phyloP scores from a whole-genome alignment of 2,329 filamentous ascomycete species.

The Plectosphaerella cucumerina region DNA sequence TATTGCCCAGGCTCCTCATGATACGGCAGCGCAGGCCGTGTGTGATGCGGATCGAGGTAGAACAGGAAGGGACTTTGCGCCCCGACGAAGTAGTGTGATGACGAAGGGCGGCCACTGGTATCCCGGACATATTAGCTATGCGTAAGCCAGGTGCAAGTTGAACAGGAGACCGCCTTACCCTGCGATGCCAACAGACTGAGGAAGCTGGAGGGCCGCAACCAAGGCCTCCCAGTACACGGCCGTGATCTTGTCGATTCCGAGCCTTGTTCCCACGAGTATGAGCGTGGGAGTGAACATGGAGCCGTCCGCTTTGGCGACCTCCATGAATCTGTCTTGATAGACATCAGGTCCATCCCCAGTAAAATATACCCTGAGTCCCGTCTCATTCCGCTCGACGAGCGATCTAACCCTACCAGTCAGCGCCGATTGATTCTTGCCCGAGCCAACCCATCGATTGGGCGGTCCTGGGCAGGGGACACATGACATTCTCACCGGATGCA shows the following conservation, averaged over 20 bases:
- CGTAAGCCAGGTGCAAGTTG: neutral
- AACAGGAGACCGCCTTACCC: slow-evolving; percentile 53
- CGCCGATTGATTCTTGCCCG: neutral
- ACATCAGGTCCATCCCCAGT: slow-evolving; percentile 89
- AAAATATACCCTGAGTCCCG: slow-evolving; percentile 74
- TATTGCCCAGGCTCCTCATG: slow-evolving; percentile 54
- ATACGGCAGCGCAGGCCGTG: slow-evolving; percentile 69
- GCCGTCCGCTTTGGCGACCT: slow-evolving; percentile 65
- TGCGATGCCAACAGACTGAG: slow-evolving; percentile 93
- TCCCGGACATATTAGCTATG: neutral
- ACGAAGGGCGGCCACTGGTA: slow-evolving; percentile 79
- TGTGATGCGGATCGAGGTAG: slow-evolving; percentile 92
- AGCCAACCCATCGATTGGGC: neutral
- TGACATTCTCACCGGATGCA: slow-evolving; percentile 75
- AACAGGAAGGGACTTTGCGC: slow-evolving; percentile 73
- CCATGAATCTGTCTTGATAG: slow-evolving; percentile 84
- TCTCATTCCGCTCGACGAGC: slow-evolving; percentile 62
- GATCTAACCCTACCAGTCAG: slow-evolving; percentile 48
- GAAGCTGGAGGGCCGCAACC: slow-evolving; percentile 76
- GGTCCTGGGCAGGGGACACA: neutral
- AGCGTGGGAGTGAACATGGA: slow-evolving; percentile 75
- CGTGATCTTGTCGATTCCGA: slow-evolving; percentile 93
- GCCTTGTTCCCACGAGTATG: slow-evolving; percentile 79
- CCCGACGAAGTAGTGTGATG: slow-evolving; percentile 65
- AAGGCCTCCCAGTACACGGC: slow-evolving; percentile 95